Conservation (phyloP, 306 rosid genomes). For the Vicia villosa region DNA sequence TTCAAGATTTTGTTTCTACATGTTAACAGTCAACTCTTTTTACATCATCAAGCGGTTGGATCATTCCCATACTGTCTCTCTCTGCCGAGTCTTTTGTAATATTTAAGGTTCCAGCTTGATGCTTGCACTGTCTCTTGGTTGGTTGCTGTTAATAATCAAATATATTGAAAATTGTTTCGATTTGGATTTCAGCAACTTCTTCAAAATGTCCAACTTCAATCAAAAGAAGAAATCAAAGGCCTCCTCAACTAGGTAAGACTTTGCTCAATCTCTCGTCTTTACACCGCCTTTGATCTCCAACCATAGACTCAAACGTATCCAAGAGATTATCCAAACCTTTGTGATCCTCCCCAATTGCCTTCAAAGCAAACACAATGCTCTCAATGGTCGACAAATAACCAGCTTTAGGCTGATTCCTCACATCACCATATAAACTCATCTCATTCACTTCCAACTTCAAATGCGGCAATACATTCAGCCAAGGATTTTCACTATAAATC, state of each 20-base stretch:
- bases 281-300: conserved; percentile 84
- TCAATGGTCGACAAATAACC: conserved; percentile 85
- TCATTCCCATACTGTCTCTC: background rate
- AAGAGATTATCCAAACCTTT: conserved; percentile 69
- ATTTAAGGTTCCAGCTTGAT: background rate
- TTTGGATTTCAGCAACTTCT: conserved; percentile 1
- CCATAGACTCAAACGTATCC: conserved; percentile 82
- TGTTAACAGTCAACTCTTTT: background rate
- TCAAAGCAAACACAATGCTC: conserved; percentile 77
- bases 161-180: background rate
- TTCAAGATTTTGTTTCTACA: background rate
- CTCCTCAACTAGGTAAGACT: no score
- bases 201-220: no score
- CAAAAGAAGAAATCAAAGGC: no score
- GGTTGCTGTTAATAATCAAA: background rate
- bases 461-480: conserved; percentile 80
- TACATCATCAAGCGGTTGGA: background rate
- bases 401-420: conserved; percentile 74
- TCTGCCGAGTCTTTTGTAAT: conserved; percentile 5
- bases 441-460: conserved; percentile 67
- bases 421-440: conserved; percentile 74
- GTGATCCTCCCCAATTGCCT: conserved; percentile 56
- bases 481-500: conserved; percentile 81
- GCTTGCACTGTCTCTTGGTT: background rate
- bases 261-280: no score